phyloP scores from a whole-genome alignment of 352 stramenopile species.

The Peronospora destructor region DNA sequence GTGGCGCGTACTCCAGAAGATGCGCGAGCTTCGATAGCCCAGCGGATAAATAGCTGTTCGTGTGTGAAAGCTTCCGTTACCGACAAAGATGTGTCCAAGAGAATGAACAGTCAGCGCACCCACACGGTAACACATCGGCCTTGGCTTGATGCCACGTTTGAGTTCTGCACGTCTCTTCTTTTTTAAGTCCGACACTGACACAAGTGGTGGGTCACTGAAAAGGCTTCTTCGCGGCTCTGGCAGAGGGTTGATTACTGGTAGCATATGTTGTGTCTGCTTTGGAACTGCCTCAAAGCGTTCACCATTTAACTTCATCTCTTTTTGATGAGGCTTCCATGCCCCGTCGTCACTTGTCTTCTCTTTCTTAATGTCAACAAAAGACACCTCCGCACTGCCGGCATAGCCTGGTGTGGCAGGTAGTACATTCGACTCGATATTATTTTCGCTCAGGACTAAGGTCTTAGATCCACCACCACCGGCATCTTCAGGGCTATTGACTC shows the following conservation, averaged over 20 bases:
- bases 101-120: constrained; percentile 78
- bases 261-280: constrained; percentile 16
- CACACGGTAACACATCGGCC: constrained; percentile 51
- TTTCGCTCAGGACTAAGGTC: not conserved
- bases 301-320: constrained; percentile 1
- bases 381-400: not conserved
- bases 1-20: constrained; percentile 85
- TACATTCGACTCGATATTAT: not conserved
- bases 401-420: constrained; percentile 6
- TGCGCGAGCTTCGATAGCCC: constrained; percentile 87
- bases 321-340: not conserved
- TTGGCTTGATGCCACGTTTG: constrained; percentile 34
- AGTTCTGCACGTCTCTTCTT: constrained; percentile 49
- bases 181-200: constrained; percentile 44
- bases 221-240: constrained; percentile 35
- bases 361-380: constrained; percentile 7
- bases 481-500: constrained; percentile 1
- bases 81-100: constrained; percentile 71
- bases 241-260: constrained; percentile 45
- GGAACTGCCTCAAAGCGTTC: not conserved
- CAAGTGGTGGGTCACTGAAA: constrained; percentile 42
- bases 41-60: constrained; percentile 82
- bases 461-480: constrained; percentile 1
- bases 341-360: constrained; percentile 7
- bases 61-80: constrained; percentile 81